Evolutionary conservation across 2,329 filamentous ascomycete genomes (phyloP).

Genomic region (Nannizzia gypsea): DNA sequence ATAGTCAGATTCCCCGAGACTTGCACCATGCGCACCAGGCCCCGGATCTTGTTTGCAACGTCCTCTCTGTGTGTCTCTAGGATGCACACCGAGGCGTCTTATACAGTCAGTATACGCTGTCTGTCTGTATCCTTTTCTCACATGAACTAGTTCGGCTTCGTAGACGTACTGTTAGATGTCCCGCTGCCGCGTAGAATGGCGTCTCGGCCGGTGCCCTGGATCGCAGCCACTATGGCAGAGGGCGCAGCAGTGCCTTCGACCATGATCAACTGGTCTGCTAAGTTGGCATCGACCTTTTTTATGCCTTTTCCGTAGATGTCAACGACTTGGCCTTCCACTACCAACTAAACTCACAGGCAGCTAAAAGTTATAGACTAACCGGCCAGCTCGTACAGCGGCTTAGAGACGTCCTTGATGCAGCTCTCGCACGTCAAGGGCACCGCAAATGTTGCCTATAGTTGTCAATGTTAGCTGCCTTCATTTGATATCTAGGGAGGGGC

Average conservation of each 20-base stretch:
- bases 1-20: constrained; percentile 62
- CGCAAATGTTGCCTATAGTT: constrained; percentile 73
- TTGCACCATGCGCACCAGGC: constrained; percentile 87
- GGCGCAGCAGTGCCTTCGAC: constrained; percentile 83
- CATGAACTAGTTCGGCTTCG: no score
- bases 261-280: constrained; percentile 71
- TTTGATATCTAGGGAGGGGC: not conserved
- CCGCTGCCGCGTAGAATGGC: constrained; percentile 88
- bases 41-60: constrained; percentile 60
- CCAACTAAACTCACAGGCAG: not conserved
- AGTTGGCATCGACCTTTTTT: constrained; percentile 66
- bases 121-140: no score
- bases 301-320: constrained; percentile 50
- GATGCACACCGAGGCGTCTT: constrained; percentile 76
- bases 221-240: constrained; percentile 76
- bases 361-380: constrained; percentile 33
- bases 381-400: constrained; percentile 60
- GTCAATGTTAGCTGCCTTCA: not conserved
- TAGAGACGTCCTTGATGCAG: constrained; percentile 78
- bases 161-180: constrained; percentile 56
- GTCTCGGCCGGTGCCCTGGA: constrained; percentile 82
- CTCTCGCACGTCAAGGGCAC: constrained; percentile 85
- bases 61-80: constrained; percentile 65
- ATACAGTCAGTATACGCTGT: not conserved
- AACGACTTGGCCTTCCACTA: not conserved